Base-by-base conservation (phyloP, 1,284 basidiomycete species). In the Marasmius oreades region DNA sequence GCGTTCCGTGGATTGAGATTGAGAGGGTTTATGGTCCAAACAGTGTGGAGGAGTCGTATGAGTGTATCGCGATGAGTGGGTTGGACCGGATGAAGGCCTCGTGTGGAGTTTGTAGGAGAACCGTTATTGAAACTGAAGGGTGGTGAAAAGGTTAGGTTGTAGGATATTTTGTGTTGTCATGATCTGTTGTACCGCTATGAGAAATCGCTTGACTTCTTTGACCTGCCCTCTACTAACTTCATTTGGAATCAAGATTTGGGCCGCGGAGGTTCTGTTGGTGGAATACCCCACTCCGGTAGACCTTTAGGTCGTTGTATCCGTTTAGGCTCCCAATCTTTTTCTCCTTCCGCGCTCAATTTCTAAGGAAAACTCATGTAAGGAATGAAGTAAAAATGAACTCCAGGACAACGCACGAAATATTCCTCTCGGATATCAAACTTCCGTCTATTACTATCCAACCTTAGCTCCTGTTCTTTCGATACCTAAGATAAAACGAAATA, bases 371-470 rank as follows among this genome's bases (percentile, higher is more conserved):
- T 42, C 55, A 46, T 34, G 36, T 53, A 28, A 31, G 28, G 28
- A 10, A 31, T n/a, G n/a, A n/a, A n/a, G n/a, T n/a, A n/a, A n/a
- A n/a, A n/a, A n/a, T n/a, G n/a, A n/a, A n/a, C n/a, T n/a, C n/a
- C n/a, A n/a, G n/a, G 28, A 31, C 5, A 31, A 85, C 92, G 71
- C 74, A 95, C 93, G 69, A 90, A 98, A 73, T 98, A 99, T 70
- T 98, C 96, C 70, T 98, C 95, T 51, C 93, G 76, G 23, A 98
- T 89, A 70, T 98, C 95, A 58, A 98, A 86, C 75, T 86, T 90
- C 74, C 90, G 92, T 70, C 92, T 80, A 50, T 88, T 83, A 73
- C 82, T 86, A 62, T 86, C 81, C 71, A 98, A 79, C 3, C 88
- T 84, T 45, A 97, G 76, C 64, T 92, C 90, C 64, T 97, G 88